Base-by-base conservation (phyloP, 768 basidiomycete genomes). In the Suillus subalutaceus region DNA sequence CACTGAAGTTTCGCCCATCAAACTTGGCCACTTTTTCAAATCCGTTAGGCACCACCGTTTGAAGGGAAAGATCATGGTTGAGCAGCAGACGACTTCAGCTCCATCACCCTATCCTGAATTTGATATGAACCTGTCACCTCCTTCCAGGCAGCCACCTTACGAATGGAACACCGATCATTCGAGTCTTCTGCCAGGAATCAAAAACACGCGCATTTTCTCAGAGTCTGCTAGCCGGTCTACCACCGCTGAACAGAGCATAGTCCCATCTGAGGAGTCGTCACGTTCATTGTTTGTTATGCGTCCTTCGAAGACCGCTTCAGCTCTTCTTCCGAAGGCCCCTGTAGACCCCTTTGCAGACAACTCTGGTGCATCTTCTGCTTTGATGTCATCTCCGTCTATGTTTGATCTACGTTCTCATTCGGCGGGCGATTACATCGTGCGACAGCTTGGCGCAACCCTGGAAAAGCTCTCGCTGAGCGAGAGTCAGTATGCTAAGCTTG, bases 381-480 rank as follows among this genome's bases (percentile, higher is more conserved):
- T 56, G 12, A 37, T 35, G 20, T 56, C 55, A n/a, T 56, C 55
- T 35, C 55, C 55, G 3, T 37, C 55, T 35, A 35, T 56, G 32
- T 56, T 56, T n/a, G 3, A 37, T 20, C 55, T 56, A 12, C 55
- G 55, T 13, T 37, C 55, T 56, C 55, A 37, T 37, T 56, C 55
- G 20, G 35, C 35, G 20, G 35, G 55, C 37, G 55, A 56, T 56
- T 56, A 56, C 55, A 37, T 56, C 35, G 32, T 56, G 20, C 55
- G 55, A n/a, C 55, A 56, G 35, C 55, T 56, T 37, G 20, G 55
- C 1, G 6, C 32, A 56, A 56, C 55, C 55, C 12, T 56, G 6
- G 55, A 56, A 37, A 56, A 56, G 55, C 55, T 56, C 12, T 56
- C 55, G 18, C 35, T 56, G 32, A 5, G 55, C 20, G 55, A 56